Percentiles rank a stretch among this genome's conserved stretches.
These are phyloP conservation scores for Litchi chinensis DNA, from an alignment of 345 rosid genomes.

Conservation along the genomic window DNA sequence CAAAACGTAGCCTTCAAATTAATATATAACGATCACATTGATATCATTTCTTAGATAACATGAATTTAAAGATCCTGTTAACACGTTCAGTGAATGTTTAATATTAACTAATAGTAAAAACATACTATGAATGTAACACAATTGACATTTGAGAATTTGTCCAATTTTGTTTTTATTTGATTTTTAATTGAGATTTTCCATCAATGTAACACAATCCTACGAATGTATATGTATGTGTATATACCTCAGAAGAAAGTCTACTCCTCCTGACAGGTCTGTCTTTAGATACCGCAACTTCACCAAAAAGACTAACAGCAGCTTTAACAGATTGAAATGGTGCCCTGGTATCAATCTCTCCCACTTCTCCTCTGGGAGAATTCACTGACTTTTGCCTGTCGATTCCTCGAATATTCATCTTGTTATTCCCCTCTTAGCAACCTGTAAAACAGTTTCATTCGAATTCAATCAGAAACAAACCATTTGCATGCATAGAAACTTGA, in stretches of 20 bases:
- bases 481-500: too few species aligned
- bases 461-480: not conserved
- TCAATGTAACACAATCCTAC: too few species aligned
- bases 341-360: conserved; percentile 94
- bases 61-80: too few species aligned
- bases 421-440: conserved; percentile 18
- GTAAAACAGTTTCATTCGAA: not conserved
- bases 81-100: too few species aligned
- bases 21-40: too few species aligned
- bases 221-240: not conserved
- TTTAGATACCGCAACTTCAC: conserved; percentile 60
- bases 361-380: conserved; percentile 67
- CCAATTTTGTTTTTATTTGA: too few species aligned
- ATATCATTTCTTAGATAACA: too few species aligned
- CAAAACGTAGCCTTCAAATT: too few species aligned
- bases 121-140: too few species aligned
- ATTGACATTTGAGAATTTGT: too few species aligned
- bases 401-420: conserved; percentile 53
- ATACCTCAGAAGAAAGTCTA: conserved; percentile 50
- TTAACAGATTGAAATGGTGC: conserved; percentile 92
- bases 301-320: conserved; percentile 90
- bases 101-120: too few species aligned
- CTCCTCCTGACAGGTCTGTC: conserved; percentile 41
- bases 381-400: conserved; percentile 25
- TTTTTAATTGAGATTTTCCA: too few species aligned